phyloP scores from a whole-genome alignment of 2,329 filamentous ascomycete species.

The Fusarium vanettenii region DNA sequence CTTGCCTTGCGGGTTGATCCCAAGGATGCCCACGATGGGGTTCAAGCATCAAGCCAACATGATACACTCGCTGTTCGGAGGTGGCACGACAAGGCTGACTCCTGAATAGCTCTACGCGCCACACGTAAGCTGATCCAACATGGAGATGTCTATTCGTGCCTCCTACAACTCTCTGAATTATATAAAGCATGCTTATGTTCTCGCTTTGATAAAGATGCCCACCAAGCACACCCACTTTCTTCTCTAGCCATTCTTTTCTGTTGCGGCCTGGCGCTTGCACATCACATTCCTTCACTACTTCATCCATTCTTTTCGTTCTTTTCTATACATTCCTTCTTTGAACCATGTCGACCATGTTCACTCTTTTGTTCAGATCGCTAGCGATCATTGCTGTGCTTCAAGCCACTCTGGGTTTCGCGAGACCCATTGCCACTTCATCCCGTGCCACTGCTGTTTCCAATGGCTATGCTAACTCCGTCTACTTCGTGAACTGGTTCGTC shows the following conservation, averaged over 20 bases:
- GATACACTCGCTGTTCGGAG: constrained; percentile 9
- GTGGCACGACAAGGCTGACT: constrained; percentile 10
- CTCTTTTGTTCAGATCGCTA: constrained; percentile 40
- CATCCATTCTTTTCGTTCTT: background rate
- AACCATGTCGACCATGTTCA: constrained; percentile 38
- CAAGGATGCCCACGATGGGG: background rate
- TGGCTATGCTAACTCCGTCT: constrained; percentile 34
- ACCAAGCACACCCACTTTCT: constrained; percentile 6
- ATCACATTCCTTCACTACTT: background rate
- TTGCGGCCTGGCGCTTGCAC: constrained; percentile 32
- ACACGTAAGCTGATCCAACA: background rate
- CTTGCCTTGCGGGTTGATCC: background rate
- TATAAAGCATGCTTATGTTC: background rate
- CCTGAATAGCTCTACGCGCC: background rate
- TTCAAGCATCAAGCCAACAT: constrained; percentile 9
- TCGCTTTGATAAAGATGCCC: background rate
- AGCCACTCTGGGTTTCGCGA: constrained; percentile 34
- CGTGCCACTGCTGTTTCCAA: constrained; percentile 25
- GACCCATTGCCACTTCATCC: constrained; percentile 21
- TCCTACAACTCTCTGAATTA: background rate
- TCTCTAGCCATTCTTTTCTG: constrained; percentile 19
- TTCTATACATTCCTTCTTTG: background rate
- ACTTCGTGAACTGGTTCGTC: constrained; percentile 28
- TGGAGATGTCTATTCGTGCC: background rate
- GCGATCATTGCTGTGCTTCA: constrained; percentile 44